Evolutionary conservation across 495 filamentous ascomycete genomes (phyloP), one percentile per base, ranked within the genome.

Genomic region (Neurospora hispaniola): DNA sequence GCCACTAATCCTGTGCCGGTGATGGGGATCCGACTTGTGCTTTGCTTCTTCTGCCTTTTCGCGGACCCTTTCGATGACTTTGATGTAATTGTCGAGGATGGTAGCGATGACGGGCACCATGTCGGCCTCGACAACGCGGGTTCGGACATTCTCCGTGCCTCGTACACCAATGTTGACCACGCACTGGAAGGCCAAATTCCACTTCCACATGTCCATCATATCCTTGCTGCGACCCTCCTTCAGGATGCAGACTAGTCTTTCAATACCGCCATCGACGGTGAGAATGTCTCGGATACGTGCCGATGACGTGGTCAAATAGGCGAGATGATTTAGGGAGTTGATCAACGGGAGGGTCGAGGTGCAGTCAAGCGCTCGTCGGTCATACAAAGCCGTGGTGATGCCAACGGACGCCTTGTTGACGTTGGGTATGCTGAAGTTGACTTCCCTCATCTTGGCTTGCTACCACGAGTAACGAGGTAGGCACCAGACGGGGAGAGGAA

Each of bases 191-290:
- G 96, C 96, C 70, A 99, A 86, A 78, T 97, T 99, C 96, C 96
- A 99, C 85, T 98, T 98, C 96, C 96, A 99, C 92, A 96, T 96
- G 79, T 97, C 94, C 94, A 98, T 97, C 90, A 97, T 89, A 81
- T 98, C 94, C 84, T 94, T 94, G 79, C 93, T 97, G 80, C 94
- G 87, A 74, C 96, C 96, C 81, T 96, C 92, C 83, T 99, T 99
- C 78, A 99, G 88, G 80, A 99, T 98, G 87, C 93, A 97, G 79
- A 99, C 93, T 75, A 99, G 84, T 75, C 95, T 83, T 86, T 99
- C 96, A 78, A 98, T 93, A 69, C 96, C 96, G 81, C 96, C 96
- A 91, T 99, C 96, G 81, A 99, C 93, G 43, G 94, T 97, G 70
- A 99, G 88, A 73, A 99, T 99, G 79, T 99, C 96, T 72, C 96